Evolutionary conservation across 176 grass and related monocot species (phyloP), one percentile per base, ranked within the genome.

Genomic region (Musa schizocarpa): DNA sequence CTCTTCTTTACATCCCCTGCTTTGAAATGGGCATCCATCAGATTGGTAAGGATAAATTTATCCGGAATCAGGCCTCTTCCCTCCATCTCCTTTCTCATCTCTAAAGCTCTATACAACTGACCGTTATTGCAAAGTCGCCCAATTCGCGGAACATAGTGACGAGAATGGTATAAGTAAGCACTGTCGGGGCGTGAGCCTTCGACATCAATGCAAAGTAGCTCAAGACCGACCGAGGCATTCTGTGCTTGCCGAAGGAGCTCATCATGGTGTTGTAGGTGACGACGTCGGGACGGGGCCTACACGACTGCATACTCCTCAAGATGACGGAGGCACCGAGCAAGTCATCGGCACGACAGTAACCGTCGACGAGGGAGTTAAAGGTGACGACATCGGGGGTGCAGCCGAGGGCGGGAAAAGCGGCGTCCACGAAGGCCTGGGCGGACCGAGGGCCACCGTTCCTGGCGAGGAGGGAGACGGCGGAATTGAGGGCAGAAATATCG

Each of bases 21-120:
- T 76, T 76, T 76, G 58, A 76, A 76, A 50, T 63, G 16, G 3
- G 58, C 13, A 76, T 76, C 58, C 74, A 76, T 76, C 19, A 76
- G 17, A 24, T 10, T 63, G 6, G 74, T 76, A 17, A 76, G 55
- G 29, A 63, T 76, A 63, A 76, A 22, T 29, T 63, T 63, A 76
- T 76, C 74, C 29, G 17, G 9, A 50, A 64, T 14, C 9, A 76
- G 50, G 10, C 57, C 57, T 49, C 57, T 76, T 49, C 57, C 19
- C 22, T 76, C 57, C 74, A 76, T 76, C 74, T 76, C 56, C 22
- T 63, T 63, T 56, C n/a, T 76, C 74, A 51, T 21, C 27, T 63
- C 29, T 51, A 50, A 49, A 50, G 74, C 74, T 76, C 26, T 19
- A 63, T 63, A 29, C 57, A 76, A 76, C 24, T 27, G 29, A 13